Conservation (phyloP, 1,284 basidiomycete genomes). For the Pseudozyma thailandica region DNA sequence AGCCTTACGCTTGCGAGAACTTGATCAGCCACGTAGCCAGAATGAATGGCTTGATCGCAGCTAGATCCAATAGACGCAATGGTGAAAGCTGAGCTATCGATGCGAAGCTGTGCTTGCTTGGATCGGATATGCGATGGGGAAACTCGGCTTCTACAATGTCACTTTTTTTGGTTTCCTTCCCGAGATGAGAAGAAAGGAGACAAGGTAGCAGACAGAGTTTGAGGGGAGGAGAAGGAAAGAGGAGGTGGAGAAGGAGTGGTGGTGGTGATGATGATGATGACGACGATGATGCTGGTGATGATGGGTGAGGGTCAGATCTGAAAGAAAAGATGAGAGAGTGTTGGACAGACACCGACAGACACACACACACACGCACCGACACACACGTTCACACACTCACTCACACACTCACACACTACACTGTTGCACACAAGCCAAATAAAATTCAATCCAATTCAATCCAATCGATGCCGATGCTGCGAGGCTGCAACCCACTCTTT, state of each 20-base stretch:
- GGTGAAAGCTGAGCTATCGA: not conserved
- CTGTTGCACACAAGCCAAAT: too few species aligned
- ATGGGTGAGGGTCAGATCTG: too few species aligned
- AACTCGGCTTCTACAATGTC: constrained; percentile 30
- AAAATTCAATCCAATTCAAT: too few species aligned
- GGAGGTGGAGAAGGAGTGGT: constrained; percentile 2
- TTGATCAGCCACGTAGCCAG: constrained; percentile 8
- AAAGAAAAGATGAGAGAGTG: too few species aligned
- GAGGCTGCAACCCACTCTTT: too few species aligned
- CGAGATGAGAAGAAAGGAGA: not conserved
- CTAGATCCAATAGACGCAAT: not conserved
- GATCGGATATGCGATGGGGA: not conserved
- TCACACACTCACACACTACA: too few species aligned
- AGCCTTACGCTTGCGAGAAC: constrained; percentile 4
- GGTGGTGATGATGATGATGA: constrained; percentile 3
- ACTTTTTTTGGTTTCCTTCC: constrained; percentile 7
- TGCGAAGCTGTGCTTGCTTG: not conserved
- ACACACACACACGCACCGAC: too few species aligned
- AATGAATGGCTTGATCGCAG: constrained; percentile 6
- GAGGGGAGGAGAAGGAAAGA: constrained; percentile 1
- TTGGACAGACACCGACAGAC: too few species aligned
- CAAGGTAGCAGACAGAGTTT: constrained; percentile 34
- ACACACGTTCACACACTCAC: too few species aligned
- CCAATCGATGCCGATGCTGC: too few species aligned
- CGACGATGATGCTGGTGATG: not conserved